phyloP scores from a whole-genome alignment of 495 filamentous ascomycete species.

The Bathelium albidoporum region DNA sequence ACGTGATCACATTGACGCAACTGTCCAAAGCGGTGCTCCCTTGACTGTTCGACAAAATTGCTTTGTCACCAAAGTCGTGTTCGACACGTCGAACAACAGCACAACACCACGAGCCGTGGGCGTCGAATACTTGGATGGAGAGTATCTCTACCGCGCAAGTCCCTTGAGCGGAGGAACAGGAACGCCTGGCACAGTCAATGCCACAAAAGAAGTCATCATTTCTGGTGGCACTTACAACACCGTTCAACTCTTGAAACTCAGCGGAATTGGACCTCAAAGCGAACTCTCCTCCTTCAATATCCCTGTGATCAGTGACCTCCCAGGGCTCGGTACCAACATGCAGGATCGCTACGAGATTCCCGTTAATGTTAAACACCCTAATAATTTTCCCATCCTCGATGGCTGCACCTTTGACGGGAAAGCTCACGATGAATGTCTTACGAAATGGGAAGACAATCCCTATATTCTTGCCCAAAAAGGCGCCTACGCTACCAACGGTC shows the following conservation, averaged over 20 bases:
- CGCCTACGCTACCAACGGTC: constrained; percentile 9
- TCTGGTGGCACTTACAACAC: constrained; percentile 12
- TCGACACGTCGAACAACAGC: constrained; percentile 35
- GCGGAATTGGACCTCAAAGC: constrained; percentile 7
- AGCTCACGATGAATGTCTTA: constrained; percentile 4
- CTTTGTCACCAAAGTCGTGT: constrained; percentile 51
- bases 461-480: constrained; percentile 6
- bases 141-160: constrained; percentile 50
- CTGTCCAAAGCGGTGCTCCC: not conserved
- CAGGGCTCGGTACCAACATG: constrained; percentile 8
- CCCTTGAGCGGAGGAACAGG: constrained; percentile 22
- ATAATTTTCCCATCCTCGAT: constrained; percentile 8
- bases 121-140: constrained; percentile 51
- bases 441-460: constrained; percentile 9
- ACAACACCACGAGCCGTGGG: constrained; percentile 47
- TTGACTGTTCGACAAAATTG: constrained; percentile 49
- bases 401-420: constrained; percentile 8
- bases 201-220: constrained; percentile 11
- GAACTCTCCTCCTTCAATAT: constrained; percentile 9
- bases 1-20: not conserved
- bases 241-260: constrained; percentile 10
- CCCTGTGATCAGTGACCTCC: constrained; percentile 1
- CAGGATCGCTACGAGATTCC: constrained; percentile 16
- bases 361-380: not conserved
- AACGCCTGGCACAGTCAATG: not conserved